phyloP scores from a whole-genome alignment of 169 alveolate species.

The Plasmodium ovale region DNA sequence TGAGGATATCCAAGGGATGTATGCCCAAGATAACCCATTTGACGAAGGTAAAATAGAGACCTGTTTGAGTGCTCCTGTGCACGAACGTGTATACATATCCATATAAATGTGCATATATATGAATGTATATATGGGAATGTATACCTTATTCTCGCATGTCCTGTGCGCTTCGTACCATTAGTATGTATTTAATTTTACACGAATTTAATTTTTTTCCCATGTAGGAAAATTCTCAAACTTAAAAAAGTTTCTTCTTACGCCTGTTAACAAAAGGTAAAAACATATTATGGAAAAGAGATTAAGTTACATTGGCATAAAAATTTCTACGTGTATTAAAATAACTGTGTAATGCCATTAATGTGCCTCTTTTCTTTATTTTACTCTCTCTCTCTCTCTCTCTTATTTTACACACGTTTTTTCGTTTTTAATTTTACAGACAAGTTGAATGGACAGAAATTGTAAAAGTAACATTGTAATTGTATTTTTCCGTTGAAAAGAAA shows the following conservation, averaged over 20 bases:
- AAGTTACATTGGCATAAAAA: no score
- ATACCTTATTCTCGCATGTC: background rate
- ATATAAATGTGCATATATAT: conserved; percentile 9
- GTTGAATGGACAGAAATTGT: conserved; percentile 69
- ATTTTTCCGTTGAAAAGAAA: background rate
- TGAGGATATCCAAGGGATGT: conserved; percentile 70
- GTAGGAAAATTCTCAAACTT: conserved; percentile 37
- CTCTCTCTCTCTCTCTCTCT: no score
- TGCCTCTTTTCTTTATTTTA: background rate
- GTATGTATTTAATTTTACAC: background rate
- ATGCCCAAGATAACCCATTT: conserved; percentile 43
- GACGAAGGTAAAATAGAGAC: conserved; percentile 72
- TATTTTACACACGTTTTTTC: no score
- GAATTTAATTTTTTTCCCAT: background rate
- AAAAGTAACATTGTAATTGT: conserved; percentile 25
- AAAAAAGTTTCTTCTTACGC: conserved; percentile 55
- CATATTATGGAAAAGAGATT: background rate
- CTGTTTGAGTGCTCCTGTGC: no score
- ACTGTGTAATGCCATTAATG: no score
- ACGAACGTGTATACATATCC: no score
- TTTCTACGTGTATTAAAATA: no score
- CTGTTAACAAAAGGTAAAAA: conserved; percentile 42
- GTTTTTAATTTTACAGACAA: conserved; percentile 29
- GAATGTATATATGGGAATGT: background rate
- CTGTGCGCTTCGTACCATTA: background rate